Conservation (phyloP, 2,329 filamentous ascomycete genomes). For the Fusarium globosum region DNA sequence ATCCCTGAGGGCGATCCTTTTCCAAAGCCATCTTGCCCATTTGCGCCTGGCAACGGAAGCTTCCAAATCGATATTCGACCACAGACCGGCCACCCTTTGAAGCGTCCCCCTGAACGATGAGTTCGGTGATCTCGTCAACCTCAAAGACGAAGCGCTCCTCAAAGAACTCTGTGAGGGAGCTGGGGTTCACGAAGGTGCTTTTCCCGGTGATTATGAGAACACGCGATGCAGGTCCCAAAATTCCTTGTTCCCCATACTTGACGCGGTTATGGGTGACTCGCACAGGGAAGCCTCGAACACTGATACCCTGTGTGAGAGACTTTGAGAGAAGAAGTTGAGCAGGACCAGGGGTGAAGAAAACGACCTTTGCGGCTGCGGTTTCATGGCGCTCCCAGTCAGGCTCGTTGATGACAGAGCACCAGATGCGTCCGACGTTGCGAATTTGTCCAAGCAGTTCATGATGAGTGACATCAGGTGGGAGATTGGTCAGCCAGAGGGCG, state of each 20-base stretch:
- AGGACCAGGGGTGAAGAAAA: slow-evolving; percentile 58
- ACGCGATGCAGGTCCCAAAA: slow-evolving; percentile 53
- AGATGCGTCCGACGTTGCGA: slow-evolving; percentile 61
- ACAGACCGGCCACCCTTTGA: slow-evolving; percentile 45
- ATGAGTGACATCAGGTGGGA: slow-evolving; percentile 57
- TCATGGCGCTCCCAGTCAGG: slow-evolving; percentile 53
- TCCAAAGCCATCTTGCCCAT: slow-evolving; percentile 57
- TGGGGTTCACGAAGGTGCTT: slow-evolving; percentile 56
- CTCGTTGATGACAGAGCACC: slow-evolving; percentile 62
- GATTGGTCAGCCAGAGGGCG: slow-evolving; percentile 63
- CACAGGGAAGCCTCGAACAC: slow-evolving; percentile 51
- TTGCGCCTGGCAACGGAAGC: slow-evolving; percentile 66
- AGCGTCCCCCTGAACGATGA: slow-evolving; percentile 41
- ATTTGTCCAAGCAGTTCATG: slow-evolving; percentile 58
- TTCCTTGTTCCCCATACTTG: slow-evolving; percentile 50
- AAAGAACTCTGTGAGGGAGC: slow-evolving; percentile 56
- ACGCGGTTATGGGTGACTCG: slow-evolving; percentile 62
- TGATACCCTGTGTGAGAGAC: slow-evolving; percentile 47
- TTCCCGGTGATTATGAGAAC: slow-evolving; percentile 63
- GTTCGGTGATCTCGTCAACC: slow-evolving; percentile 54
- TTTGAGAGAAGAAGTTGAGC: slow-evolving; percentile 50
- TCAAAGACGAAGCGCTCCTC: slow-evolving; percentile 57
- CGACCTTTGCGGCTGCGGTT: slow-evolving; percentile 60
- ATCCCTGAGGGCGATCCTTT: slow-evolving; percentile 48
- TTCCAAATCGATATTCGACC: slow-evolving; percentile 65